Evolutionary conservation across 2,329 filamentous ascomycete species (phyloP).

Genomic region (Gaeumannomyces sp.): DNA sequence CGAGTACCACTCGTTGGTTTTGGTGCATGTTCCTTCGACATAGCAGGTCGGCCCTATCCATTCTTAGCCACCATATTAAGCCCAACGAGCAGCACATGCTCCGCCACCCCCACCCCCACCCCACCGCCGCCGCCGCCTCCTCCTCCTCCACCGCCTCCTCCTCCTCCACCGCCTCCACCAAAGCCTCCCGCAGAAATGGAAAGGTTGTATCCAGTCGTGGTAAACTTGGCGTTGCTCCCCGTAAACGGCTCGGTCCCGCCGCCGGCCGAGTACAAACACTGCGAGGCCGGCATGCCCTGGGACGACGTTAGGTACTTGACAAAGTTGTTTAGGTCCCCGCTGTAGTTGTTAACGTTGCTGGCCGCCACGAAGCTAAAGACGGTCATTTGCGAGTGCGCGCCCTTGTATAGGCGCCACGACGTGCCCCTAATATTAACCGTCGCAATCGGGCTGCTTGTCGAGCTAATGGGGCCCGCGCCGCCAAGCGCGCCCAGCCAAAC

Average conservation of each 20-base stretch:
- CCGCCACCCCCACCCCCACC: background rate
- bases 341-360: slow-evolving; percentile 43
- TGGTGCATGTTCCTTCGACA: slow-evolving; percentile 10
- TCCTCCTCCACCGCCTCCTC: background rate
- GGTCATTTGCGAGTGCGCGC: slow-evolving; percentile 51
- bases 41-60: slow-evolving; percentile 22
- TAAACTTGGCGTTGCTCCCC: slow-evolving; percentile 31
- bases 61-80: slow-evolving; percentile 21
- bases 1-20: slow-evolving; percentile 4
- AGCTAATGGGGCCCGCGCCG: slow-evolving; percentile 52
- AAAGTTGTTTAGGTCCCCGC: slow-evolving; percentile 52
- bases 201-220: slow-evolving; percentile 16
- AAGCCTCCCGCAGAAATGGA: slow-evolving; percentile 3
- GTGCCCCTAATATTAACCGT: slow-evolving; percentile 46
- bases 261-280: slow-evolving; percentile 47
- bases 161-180: background rate
- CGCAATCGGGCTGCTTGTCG: slow-evolving; percentile 44
- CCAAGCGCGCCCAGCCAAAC: slow-evolving; percentile 55
- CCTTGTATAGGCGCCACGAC: slow-evolving; percentile 53
- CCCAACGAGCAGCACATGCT: slow-evolving; percentile 15
- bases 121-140: too few species aligned
- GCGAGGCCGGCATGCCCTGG: slow-evolving; percentile 39
- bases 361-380: slow-evolving; percentile 49
- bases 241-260: slow-evolving; percentile 53
- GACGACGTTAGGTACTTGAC: slow-evolving; percentile 45